A percentile compares a stretch with the other conserved stretches of the same genome.
Conservation (phyloP, 371 early-diverging fungal genomes). For the Nosema muscidifuracis region DNA sequence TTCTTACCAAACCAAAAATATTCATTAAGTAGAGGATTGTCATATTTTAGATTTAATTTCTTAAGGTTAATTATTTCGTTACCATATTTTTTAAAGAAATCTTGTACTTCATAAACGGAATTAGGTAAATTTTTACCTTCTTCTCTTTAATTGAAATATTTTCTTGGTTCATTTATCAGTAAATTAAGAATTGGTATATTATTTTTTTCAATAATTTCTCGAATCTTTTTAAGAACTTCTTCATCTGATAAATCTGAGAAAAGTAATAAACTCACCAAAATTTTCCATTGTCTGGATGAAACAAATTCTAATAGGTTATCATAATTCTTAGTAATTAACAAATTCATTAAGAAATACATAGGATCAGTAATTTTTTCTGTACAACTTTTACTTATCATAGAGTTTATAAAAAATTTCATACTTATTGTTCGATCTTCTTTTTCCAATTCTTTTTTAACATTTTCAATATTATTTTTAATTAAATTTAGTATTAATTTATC, state of each 20-base stretch:
- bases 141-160: conserved; percentile 2
- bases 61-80: neutral
- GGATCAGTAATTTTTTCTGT: neutral
- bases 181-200: conserved; percentile 12
- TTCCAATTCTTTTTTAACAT: neutral
- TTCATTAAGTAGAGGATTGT: conserved; percentile 16
- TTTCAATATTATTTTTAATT: conserved; percentile 22
- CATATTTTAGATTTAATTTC: conserved; percentile 4
- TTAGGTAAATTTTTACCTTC: neutral
- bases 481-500: conserved; percentile 10
- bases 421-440: neutral
- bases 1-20: conserved; percentile 29
- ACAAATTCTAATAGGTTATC: neutral
- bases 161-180: conserved; percentile 3
- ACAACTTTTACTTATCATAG: neutral
- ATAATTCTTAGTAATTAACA: neutral
- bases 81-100: conserved; percentile 25
- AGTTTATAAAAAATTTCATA: neutral
- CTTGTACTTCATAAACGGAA: conserved; percentile 8
- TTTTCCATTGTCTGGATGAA: neutral
- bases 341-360: neutral
- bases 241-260: neutral
- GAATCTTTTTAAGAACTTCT: neutral
- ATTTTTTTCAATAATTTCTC: neutral
- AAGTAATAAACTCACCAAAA: neutral